Base-by-base conservation (phyloP, 139 green algal genomes). In the Chlorella sp. region DNA sequence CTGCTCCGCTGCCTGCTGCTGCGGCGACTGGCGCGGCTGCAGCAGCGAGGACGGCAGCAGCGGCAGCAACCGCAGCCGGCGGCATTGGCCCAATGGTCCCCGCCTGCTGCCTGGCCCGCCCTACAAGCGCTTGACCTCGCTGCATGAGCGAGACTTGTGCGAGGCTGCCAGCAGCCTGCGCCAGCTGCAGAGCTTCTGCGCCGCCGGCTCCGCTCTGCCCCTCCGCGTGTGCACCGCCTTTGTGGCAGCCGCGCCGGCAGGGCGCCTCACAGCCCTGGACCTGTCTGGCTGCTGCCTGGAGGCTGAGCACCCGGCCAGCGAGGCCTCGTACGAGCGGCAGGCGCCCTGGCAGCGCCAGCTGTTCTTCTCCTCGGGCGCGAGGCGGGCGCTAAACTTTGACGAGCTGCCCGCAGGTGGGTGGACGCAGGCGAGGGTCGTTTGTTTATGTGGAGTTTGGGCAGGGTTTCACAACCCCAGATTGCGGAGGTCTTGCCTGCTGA, bases 251-350 rank as follows among this genome's bases (percentile, higher is more conserved):
- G 72, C 82, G 30, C 82, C 82, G 3, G 74, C 74, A 7, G 74
- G 74, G 21, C 51, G 70, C 3, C 38, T 87, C 34, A 18, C 28
- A 30, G 13, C 1, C 4, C 51, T 83, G 23, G 70, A 87, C 62
- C 12, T 87, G 23, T 21, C 25, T 6, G 67, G 47, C 67, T 86
- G 81, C 81, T 71, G 63, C 62, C 72, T 86, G 28, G 62, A 70
- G 6, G 64, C 81, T 0, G 57, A 74, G 39, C 74, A 60, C 1
- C 11, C 39, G 15, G n/a, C 56, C 11, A 47, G 56, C 25, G 62
- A 69, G 17, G 41, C 69, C 2, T 39, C 39, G 17, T 44, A 76
- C 20, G 34, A 32, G 28, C 28, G 26, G 25, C 81, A 78, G 67
- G 21, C 69, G 36, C 55, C 34, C 63, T 85, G 69, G 64, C 64